These are phyloP conservation scores for Salix udensis DNA, from an alignment of 345 rosid genomes.

Conservation along the genomic window DNA sequence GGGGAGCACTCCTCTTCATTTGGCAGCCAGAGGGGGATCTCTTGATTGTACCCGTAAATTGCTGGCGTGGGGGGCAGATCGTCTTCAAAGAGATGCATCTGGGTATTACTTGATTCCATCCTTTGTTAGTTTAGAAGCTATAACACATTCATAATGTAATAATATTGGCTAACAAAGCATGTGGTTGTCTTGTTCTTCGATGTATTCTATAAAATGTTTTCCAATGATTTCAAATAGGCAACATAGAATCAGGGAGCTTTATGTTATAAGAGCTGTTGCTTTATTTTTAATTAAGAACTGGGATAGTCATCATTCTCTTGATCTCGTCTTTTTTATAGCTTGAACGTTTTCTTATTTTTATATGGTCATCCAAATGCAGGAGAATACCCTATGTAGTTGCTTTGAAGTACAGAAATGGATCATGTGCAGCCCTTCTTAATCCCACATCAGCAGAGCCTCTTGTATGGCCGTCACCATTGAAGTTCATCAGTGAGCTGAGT, in stretches of 20 bases:
- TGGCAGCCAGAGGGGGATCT: slow-evolving; percentile 98
- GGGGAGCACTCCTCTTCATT: slow-evolving; percentile 95
- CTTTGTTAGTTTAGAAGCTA: not conserved
- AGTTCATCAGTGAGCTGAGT: slow-evolving; percentile 89
- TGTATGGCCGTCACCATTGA: slow-evolving; percentile 96
- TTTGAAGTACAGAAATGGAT: slow-evolving; percentile 64
- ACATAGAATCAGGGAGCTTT: not conserved
- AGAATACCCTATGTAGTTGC: slow-evolving; percentile 89
- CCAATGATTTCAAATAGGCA: not conserved
- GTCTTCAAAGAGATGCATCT: slow-evolving; percentile 83
- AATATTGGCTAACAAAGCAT: not conserved
- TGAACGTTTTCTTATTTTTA: not conserved
- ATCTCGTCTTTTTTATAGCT: not conserved
- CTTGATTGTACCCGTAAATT: slow-evolving; percentile 82
- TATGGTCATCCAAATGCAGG: slow-evolving; percentile 37
- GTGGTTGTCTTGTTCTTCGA: not conserved
- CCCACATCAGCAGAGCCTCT: slow-evolving; percentile 95
- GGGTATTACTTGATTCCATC: slow-evolving; percentile 46
- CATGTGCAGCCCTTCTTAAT: slow-evolving; percentile 84
- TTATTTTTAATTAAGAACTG: not conserved
- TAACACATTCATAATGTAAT: not conserved
- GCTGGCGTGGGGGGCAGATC: slow-evolving; percentile 99
- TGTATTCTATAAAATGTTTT: not conserved
- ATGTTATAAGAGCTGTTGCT: not conserved
- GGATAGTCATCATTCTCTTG: not conserved